Percentiles rank a stretch among this genome's conserved stretches.
Conservation (phyloP, 1,284 basidiomycete species). For the Cryptococcus sp. region DNA sequence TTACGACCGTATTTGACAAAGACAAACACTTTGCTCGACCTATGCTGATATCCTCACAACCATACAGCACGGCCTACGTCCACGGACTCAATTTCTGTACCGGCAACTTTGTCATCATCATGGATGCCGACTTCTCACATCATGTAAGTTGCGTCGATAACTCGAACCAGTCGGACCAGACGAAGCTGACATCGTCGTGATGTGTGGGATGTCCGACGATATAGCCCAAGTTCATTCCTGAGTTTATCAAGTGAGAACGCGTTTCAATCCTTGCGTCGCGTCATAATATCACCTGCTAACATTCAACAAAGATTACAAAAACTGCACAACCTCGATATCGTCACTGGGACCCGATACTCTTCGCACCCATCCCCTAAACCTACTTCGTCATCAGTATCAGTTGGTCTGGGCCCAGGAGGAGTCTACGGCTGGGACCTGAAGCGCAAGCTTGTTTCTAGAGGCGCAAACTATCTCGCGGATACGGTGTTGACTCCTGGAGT, state of each 20-base stretch:
- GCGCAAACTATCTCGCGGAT: conserved; percentile 82
- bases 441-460: conserved; percentile 79
- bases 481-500: conserved; percentile 79
- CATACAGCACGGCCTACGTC: conserved; percentile 80
- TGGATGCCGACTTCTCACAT: conserved; percentile 95
- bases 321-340: conserved; percentile 78
- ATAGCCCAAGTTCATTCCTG: conserved; percentile 85
- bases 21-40: neutral
- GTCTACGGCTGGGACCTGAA: conserved; percentile 88
- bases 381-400: conserved; percentile 36
- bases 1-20: neutral
- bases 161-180: neutral
- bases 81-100: conserved; percentile 83
- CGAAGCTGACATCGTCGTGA: too few relatives aligned
- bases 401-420: conserved; percentile 64
- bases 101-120: conserved; percentile 93
- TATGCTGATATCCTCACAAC: neutral
- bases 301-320: conserved; percentile 72
- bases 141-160: conserved; percentile 62
- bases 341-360: conserved; percentile 85
- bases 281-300: conserved; percentile 10
- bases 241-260: conserved; percentile 76
- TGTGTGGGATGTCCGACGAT: too few relatives aligned
- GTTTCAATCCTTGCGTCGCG: too few relatives aligned
- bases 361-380: conserved; percentile 38